These are phyloP conservation scores for Aspergillus taichungensis DNA, from an alignment of 495 filamentous ascomycete genomes.

Conservation along the genomic window DNA sequence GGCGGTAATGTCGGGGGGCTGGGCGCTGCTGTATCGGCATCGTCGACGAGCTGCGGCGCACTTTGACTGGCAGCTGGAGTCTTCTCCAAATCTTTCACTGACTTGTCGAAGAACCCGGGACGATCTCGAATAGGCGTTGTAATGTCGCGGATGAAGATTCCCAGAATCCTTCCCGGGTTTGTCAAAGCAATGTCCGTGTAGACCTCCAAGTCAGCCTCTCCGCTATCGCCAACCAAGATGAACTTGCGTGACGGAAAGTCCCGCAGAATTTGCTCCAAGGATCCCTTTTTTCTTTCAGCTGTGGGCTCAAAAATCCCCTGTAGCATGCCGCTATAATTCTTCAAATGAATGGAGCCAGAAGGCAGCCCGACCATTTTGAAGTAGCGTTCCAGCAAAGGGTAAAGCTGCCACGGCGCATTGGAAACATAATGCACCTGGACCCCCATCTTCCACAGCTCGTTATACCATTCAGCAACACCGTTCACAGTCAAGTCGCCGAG, in stretches of 20 bases:
- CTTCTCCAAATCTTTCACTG: conserved; percentile 35
- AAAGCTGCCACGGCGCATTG: conserved; percentile 94
- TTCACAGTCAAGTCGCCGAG: conserved; percentile 70
- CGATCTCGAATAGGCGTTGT: conserved; percentile 54
- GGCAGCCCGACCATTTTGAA: conserved; percentile 76
- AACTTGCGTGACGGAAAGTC: conserved; percentile 91
- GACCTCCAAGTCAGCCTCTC: conserved; percentile 93
- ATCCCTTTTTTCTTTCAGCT: conserved; percentile 83
- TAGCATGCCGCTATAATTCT: conserved; percentile 90
- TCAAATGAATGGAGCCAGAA: conserved; percentile 83
- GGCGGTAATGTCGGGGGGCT: conserved; percentile 32
- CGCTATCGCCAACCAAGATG: conserved; percentile 88
- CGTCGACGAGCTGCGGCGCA: conserved; percentile 19
- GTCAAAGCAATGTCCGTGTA: conserved; percentile 87
- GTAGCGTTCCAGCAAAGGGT: conserved; percentile 73
- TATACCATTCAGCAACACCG: conserved; percentile 88
- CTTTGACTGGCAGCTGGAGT: conserved; percentile 17
- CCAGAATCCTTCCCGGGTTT: conserved; percentile 72
- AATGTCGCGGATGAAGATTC: conserved; percentile 89
- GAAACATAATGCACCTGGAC: conserved; percentile 87
- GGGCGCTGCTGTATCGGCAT: conserved; percentile 13
- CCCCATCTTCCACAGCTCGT: conserved; percentile 61
- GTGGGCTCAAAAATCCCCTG: conserved; percentile 98
- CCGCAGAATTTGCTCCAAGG: conserved; percentile 70
- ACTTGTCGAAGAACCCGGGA: conserved; percentile 68